Base-by-base conservation (phyloP, 2,329 filamentous ascomycete genomes). In the Colletotrichum scovillei region DNA sequence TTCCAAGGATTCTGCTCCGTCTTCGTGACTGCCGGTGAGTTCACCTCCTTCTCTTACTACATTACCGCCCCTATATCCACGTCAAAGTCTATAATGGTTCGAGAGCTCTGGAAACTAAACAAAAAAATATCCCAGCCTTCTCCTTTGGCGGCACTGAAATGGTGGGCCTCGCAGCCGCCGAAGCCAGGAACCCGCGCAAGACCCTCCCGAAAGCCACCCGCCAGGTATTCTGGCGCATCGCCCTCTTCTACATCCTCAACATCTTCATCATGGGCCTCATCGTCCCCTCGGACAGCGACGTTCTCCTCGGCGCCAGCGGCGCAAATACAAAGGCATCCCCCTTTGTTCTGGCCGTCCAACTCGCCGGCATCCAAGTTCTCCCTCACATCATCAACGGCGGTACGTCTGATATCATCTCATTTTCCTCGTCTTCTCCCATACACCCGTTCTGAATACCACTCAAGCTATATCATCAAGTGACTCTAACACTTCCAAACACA, bases 321-420 rank as follows among this genome's bases (percentile, higher is more conserved):
- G 80, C 82, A 66, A 83, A 87, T 78, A 85, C 84, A 64, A 83
- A 83, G 76, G 83, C 79, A 28, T 87, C 86, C 7, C 87, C 88
- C 4, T 89, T 89, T 76, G 85, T 88, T 30, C 80, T 89, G 46
- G 87, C 87, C 60, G 87, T 88, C 75, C 76, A 85, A 74, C 83
- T 87, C 62, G 87, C 87, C 38, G 85, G 86, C n/a, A 87, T 89
- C 79, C 80, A 83, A 49, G 85, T 82, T 19, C 81, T 88, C 11
- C 87, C 87, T 0, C 86, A 85, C 60, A 86, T 89, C 74, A 87
- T 89, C 80, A 89, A 90, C 78, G 86, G 82, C 4, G 42, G 42
- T 49, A 49, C 42, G 42, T 49, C 42, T 42, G 5, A 6, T 6
- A 42, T 16, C 12, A 11, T 12, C 32, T 1, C 32, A 35, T 35